A percentile compares a stretch with the other conserved stretches of the same genome.
Conservation (phyloP, 2,329 filamentous ascomycete species). For the Colletotrichum sp. region DNA sequence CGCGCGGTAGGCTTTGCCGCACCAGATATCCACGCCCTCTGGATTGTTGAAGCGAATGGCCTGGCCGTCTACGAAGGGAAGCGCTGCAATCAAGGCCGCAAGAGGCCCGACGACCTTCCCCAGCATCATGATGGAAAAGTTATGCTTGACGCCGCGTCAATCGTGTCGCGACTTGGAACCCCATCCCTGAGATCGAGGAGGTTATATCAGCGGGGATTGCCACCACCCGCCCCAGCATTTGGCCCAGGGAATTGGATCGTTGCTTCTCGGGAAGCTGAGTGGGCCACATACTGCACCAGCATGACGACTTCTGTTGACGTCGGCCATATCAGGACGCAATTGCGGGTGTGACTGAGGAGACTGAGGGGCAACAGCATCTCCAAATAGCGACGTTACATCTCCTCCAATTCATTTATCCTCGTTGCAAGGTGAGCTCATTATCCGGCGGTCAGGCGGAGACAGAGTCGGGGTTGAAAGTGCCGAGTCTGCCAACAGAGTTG, state of each 20-base stretch:
- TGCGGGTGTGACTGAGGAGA: neutral
- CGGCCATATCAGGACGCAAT: neutral
- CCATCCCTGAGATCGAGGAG: neutral
- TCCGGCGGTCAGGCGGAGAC: neutral
- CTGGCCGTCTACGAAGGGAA: neutral
- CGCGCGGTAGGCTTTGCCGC: constrained; percentile 14
- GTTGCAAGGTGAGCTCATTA: neutral
- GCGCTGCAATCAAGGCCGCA: neutral
- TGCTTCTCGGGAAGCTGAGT: neutral
- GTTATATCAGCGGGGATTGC: neutral
- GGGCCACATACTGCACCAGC: neutral
- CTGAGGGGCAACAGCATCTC: neutral
- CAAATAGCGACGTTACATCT: constrained; percentile 16
- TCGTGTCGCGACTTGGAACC: neutral
- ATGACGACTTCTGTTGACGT: neutral
- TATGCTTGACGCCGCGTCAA: neutral
- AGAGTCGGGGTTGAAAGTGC: neutral
- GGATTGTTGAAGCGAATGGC: constrained; percentile 16
- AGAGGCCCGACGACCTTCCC: neutral
- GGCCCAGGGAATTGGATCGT: neutral
- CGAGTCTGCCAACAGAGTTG: neutral
- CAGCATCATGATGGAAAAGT: neutral
- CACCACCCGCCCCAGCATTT: neutral
- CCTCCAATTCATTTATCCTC: neutral
- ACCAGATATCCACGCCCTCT: constrained; percentile 15